Percentiles rank a stretch among this genome's conserved stretches.
These are phyloP conservation scores for Stropharia rugosoannulata DNA, from an alignment of 768 basidiomycete species.

Conservation along the genomic window DNA sequence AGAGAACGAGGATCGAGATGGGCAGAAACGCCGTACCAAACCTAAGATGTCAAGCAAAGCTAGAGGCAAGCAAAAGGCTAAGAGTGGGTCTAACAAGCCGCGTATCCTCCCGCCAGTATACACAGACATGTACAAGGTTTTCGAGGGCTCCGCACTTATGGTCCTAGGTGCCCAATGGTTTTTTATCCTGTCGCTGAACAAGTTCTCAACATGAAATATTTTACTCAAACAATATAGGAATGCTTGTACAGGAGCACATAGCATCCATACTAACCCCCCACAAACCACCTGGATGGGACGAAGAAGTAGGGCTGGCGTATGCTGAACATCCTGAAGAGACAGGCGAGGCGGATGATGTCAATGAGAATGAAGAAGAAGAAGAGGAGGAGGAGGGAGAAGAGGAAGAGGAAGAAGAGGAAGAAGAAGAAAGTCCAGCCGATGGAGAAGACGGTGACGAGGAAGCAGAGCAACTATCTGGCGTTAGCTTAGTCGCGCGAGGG, in stretches of 20 bases:
- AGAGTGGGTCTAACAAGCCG: constrained; percentile 2
- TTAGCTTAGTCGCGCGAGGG: background rate
- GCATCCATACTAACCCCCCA: constrained; percentile 37
- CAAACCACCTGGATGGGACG: constrained; percentile 48
- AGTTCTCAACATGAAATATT: background rate
- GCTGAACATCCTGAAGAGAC: constrained; percentile 7
- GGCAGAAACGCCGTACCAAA: background rate
- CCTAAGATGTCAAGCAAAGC: background rate
- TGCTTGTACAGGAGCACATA: constrained; percentile 69
- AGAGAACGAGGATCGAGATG: constrained; percentile 10
- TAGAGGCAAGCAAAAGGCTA: constrained; percentile 6
- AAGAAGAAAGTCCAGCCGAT: background rate
- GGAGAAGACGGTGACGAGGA: constrained; percentile 8
- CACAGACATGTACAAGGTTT: constrained; percentile 72
- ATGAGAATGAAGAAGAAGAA: too few species aligned
- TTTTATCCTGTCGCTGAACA: background rate
- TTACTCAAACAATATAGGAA: constrained; percentile 39
- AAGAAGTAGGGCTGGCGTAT: constrained; percentile 22
- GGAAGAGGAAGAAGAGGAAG: too few species aligned
- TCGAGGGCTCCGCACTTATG: constrained; percentile 74
- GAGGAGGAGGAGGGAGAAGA: too few species aligned
- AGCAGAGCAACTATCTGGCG: background rate
- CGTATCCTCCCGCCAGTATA: constrained; percentile 18
- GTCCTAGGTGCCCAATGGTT: constrained; percentile 53
- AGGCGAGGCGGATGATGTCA: too few species aligned